Base-by-base conservation (phyloP, 805 yeast species). In the Spathaspora sp. region DNA sequence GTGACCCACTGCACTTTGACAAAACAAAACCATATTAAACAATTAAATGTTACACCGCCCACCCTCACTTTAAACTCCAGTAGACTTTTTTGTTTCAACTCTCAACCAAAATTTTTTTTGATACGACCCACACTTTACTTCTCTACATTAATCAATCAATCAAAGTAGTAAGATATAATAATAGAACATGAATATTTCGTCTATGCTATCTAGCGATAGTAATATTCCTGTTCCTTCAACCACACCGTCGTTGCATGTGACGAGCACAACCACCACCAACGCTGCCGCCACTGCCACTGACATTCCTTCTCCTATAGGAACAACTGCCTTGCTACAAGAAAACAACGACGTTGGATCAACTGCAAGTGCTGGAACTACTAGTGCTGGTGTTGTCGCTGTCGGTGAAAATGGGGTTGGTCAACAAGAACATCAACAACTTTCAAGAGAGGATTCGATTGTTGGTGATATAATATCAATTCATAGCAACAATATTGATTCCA, bases 181-280 rank as follows among this genome's bases (percentile, higher is more conserved):
- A n/a, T 35, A 35, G 40, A 35, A 6, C 45, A 46, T 69, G 73
- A 67, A 69, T 55, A 68, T 69, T 44, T 67, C 72, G 14, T 68
- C 72, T 26, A 69, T 69, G 66, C 62, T 69, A 58, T 63, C 72
- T 26, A 60, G 53, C 47, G 69, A 66, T 51, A 55, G 58, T 49
- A 48, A 35, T 35, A n/a, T 35, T 11, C 40, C 32, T 29, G 3
- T 11, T 9, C 32, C 32, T 29, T 12, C 32, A 10, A 3, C 11
- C 11, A 29, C 32, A 29, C 14, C 23, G 46, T 52, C 35, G 46
- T 3, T 44, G 44, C 44, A 14, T 9, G 47, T 60, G 7, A 51
- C 58, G 11, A 16, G 39, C 42, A 38, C 8, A 53, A 18, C 50
- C 46, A 28, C 14, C 49, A 40, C 38, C 50, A 17, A 8, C 47